Evolutionary conservation across 2,329 filamentous ascomycete species (phyloP), one percentile per base, ranked within the genome.

Genomic region (Nemania sp.): DNA sequence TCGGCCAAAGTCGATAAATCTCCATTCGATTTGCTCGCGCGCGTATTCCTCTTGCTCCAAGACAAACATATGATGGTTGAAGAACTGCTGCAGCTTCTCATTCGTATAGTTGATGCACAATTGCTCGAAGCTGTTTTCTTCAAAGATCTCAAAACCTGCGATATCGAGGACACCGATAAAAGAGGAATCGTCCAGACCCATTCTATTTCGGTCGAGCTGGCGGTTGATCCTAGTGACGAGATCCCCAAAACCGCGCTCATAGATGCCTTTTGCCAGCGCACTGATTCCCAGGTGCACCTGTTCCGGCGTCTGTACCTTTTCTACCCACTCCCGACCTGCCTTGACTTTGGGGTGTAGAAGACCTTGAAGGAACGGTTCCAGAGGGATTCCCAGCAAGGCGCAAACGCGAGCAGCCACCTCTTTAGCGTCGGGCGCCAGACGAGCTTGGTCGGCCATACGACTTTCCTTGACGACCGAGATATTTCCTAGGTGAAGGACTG

Each of bases 21-120:
- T 92, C 95, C 95, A 99, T 77, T 99, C 95, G 68, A 99, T 99
- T 75, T 97, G 91, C 74, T 99, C 95, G 49, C 94, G 83, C 9
- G 95, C 93, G 75, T 99, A 99, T 75, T 99, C 95, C 75, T 99
- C 95, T 72, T 99, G 95, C 74, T 99, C 95, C 7, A 99, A 82
- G 10, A 99, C 95, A 72, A 99, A 99, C 95, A 99, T 99, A 80
- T 99, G 96, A 74, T 99, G 95, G 71, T 99, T 99, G 84, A 99
- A 99, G 76, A 99, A 99, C 69, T 99, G 95, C 72, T 99, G 95
- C 6, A 99, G 86, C 76, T 97, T 99, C 76, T 99, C 95, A 77
- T 99, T 99, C 63, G 96, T 98, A 77, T 99, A 99, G 77, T 99
- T 99, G 83, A 99, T 99, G 80, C 95, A 99, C 5, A 99, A 84